A percentile compares a stretch with the other conserved stretches of the same genome.
These are phyloP conservation scores for Pythium plurisporium DNA, from an alignment of 352 stramenopile species.

Conservation along the genomic window DNA sequence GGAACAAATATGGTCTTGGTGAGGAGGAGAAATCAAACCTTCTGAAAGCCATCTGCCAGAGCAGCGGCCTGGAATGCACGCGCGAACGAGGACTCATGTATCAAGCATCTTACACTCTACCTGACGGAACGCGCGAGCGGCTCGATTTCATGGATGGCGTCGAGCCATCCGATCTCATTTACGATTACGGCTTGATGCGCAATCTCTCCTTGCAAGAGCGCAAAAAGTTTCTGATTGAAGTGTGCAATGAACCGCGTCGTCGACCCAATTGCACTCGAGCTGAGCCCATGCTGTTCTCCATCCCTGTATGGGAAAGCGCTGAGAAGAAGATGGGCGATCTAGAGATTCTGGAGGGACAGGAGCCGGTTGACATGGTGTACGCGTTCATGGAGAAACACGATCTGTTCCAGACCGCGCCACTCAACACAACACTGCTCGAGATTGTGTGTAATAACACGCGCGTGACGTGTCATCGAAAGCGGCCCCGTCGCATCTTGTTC, in stretches of 20 bases:
- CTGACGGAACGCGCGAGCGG: slow-evolving; percentile 37
- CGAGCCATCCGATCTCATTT: slow-evolving; percentile 72
- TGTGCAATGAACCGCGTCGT: slow-evolving; percentile 58
- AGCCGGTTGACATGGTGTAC: slow-evolving; percentile 79
- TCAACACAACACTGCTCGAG: slow-evolving; percentile 69
- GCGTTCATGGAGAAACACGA: slow-evolving; percentile 85
- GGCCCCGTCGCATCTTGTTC: slow-evolving; percentile 69
- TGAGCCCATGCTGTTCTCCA: slow-evolving; percentile 64
- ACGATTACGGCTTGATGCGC: slow-evolving; percentile 63
- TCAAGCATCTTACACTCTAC: slow-evolving; percentile 53
- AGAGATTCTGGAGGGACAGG: slow-evolving; percentile 71
- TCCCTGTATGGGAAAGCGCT: slow-evolving; percentile 72
- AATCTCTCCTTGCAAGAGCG: slow-evolving; percentile 65
- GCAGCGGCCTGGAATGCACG: slow-evolving; percentile 46
- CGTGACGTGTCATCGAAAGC: slow-evolving; percentile 45
- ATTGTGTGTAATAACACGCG: slow-evolving; percentile 72
- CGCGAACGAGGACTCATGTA: slow-evolving; percentile 57
- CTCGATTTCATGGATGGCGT: slow-evolving; percentile 70
- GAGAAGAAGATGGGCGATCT: slow-evolving; percentile 70
- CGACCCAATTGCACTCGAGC: slow-evolving; percentile 74
- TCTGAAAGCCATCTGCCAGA: slow-evolving; percentile 45
- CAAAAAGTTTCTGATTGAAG: slow-evolving; percentile 59
- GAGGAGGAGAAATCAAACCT: slow-evolving; percentile 57
- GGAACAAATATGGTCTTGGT: slow-evolving; percentile 58
- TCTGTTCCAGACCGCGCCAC: slow-evolving; percentile 70